A percentile compares a stretch with the other conserved stretches of the same genome.
These are phyloP conservation scores for Zizania latifolia DNA, from an alignment of 176 grass and related monocot species.

Conservation along the genomic window DNA sequence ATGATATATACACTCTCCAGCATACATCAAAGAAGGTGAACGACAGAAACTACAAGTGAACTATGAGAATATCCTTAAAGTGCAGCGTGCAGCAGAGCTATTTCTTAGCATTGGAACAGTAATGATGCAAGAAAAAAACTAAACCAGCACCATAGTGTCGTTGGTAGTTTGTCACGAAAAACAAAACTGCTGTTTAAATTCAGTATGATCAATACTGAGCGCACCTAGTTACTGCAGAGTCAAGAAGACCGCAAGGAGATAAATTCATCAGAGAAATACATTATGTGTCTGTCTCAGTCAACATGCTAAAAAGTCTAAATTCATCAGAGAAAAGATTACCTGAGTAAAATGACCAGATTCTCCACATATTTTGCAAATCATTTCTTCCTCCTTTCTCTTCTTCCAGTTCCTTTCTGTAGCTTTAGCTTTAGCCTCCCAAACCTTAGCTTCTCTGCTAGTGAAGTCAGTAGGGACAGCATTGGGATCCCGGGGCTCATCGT, in stretches of 20 bases:
- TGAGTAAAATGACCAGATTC: constrained; percentile 90
- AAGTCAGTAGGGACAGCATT: constrained; percentile 96
- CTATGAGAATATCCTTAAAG: neutral
- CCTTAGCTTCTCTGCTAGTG: constrained; percentile 85
- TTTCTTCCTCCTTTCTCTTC: constrained; percentile 96
- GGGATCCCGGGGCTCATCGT: constrained; percentile 61
- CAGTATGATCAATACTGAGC: neutral
- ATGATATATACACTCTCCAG: neutral
- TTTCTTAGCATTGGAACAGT: too few relatives aligned
- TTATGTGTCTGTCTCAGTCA: constrained; percentile 4
- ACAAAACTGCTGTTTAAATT: neutral
- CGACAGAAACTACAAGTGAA: neutral
- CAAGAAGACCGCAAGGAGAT: neutral
- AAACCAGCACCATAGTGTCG: neutral
- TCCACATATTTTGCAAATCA: constrained; percentile 95
- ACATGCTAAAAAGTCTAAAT: neutral
- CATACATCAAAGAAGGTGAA: neutral
- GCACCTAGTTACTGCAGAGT: neutral
- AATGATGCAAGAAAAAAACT: too few relatives aligned
- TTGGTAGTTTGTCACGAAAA: neutral
- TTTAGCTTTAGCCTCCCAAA: constrained; percentile 97
- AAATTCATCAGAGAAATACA: neutral
- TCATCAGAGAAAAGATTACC: constrained; percentile 40
- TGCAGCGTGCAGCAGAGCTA: neutral
- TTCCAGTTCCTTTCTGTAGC: constrained; percentile 98